A percentile compares a stretch with the other conserved stretches of the same genome.
Evolutionary conservation across 2,329 filamentous ascomycete species (phyloP).

Genomic region (Colletotrichum phormii): DNA sequence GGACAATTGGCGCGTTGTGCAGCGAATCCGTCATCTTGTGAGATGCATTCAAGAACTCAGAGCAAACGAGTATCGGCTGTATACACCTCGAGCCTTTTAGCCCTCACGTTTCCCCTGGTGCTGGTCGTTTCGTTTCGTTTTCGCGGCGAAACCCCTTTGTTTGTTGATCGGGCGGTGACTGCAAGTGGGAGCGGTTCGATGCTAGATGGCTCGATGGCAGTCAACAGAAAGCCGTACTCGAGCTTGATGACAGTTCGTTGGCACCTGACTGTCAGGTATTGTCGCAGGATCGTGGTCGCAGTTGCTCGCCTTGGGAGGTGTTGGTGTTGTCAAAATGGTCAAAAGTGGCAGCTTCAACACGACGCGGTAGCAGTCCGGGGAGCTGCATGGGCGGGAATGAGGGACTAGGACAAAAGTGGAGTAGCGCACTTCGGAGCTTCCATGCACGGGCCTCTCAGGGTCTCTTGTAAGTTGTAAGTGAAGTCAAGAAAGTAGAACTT

Average conservation of each 20-base stretch:
- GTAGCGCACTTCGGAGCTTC: slow-evolving; percentile 27
- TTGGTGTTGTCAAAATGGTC: slow-evolving; percentile 25
- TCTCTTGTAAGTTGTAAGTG: slow-evolving; percentile 28
- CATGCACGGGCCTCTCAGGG: slow-evolving; percentile 30
- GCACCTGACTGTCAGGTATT: not conserved
- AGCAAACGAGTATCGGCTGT: not conserved
- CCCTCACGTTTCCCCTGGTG: slow-evolving; percentile 6
- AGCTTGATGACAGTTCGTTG: not conserved
- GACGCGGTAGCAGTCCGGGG: slow-evolving; percentile 37
- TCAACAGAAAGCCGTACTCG: not conserved
- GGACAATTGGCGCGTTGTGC: slow-evolving; percentile 97
- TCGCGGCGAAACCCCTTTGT: slow-evolving; percentile 32
- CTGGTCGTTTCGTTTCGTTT: slow-evolving; percentile 21
- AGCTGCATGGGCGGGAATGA: slow-evolving; percentile 39
- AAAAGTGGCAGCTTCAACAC: slow-evolving; percentile 38
- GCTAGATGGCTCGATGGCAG: not conserved
- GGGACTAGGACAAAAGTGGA: slow-evolving; percentile 28
- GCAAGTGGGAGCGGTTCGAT: slow-evolving; percentile 20
- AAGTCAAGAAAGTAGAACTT: not conserved
- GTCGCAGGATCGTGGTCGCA: slow-evolving; percentile 23
- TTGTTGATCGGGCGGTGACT: slow-evolving; percentile 35
- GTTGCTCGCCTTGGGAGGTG: slow-evolving; percentile 10
- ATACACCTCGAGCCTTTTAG: not conserved
- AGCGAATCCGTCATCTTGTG: slow-evolving; percentile 70
- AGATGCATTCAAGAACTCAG: slow-evolving; percentile 32